Evolutionary conservation across 208 protist genomes (phyloP), one percentile per base, ranked within the genome.

Genomic region (Novymonas esmeraldas): DNA sequence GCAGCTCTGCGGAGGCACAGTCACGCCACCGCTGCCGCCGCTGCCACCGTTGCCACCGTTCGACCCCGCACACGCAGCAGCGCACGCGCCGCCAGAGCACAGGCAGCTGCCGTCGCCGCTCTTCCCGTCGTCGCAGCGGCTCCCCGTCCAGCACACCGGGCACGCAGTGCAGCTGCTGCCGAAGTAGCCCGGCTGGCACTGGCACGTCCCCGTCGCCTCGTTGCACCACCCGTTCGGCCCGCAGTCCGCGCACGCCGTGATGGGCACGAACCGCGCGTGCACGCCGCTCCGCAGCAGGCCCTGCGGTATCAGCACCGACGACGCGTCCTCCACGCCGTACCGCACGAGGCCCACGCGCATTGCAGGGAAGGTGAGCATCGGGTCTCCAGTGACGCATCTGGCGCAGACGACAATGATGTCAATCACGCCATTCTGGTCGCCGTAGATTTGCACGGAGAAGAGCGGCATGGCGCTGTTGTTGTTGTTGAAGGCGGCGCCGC

Each of bases 281-380:
- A 66, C 46, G 13, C 59, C 59, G 44, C 56, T 60, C n/a, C 59
- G 55, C 49, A 76, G 26, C 20, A 74, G 59, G 5, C 34, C 55
- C 39, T 57, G 59, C 14, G 59, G 69, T 16, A 74, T 20, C 57
- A 64, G 34, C 33, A 74, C 58, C 26, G 69, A 74, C 6, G 60
- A 62, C n/a, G 64, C 41, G 64, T 87, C 77, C 7, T 58, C 64
- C 51, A 80, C 48, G 31, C 70, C 66, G 41, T 75, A 18, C 28
- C 81, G 76, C 45, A 77, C 64, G 18, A 87, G 55, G 2, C 81
- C 77, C 6, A 80, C 59, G 11, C 59, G 62, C 20, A 65, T 59
- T 16, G 81, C 46, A 14, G 77, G 77, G 56, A 57, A 80, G 5
- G 77, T 26, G 0, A 71, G 48, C 9, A 71, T 33, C 6, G 65